Evolutionary conservation across 179 eudicot genomes (phyloP).

Genomic region (Corrigiola litoralis): DNA sequence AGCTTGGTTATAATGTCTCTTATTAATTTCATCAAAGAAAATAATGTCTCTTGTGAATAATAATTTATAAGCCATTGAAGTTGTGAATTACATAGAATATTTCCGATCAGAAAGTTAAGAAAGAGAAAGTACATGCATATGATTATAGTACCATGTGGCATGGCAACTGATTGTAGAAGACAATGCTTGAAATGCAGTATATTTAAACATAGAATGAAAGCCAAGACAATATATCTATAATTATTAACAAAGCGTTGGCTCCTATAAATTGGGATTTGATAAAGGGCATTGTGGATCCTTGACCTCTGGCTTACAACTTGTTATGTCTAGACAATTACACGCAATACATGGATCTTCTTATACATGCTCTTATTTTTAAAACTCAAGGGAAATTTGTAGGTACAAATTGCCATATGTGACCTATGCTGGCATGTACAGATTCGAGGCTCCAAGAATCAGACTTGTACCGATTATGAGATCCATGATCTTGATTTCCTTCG

Average conservation of each 20-base stretch:
- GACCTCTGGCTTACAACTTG: neutral
- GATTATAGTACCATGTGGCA: conserved; percentile 16
- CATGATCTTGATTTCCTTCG: neutral
- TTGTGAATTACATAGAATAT: neutral
- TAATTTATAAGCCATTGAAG: neutral
- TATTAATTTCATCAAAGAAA: too few species aligned
- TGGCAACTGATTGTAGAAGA: neutral
- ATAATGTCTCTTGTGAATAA: too few species aligned
- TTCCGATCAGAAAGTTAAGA: neutral
- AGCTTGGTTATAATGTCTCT: too few species aligned
- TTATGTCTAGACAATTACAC: neutral
- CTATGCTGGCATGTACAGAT: conserved; percentile 19
- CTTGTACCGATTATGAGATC: neutral
- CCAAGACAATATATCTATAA: neutral
- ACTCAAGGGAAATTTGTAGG: neutral
- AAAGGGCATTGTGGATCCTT: neutral
- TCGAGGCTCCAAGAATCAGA: neutral
- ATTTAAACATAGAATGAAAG: neutral
- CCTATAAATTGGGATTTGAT: neutral
- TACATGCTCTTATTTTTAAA: neutral
- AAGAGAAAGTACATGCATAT: neutral
- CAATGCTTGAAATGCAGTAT: neutral
- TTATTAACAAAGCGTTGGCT: too few species aligned
- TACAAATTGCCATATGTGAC: conserved; percentile 18
- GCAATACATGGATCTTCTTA: conserved; percentile 10